Evolutionary conservation across 192 early-diverging fungal genomes (phyloP), one percentile per base, ranked within the genome.

Genomic region (Geranomyces variabilis): DNA sequence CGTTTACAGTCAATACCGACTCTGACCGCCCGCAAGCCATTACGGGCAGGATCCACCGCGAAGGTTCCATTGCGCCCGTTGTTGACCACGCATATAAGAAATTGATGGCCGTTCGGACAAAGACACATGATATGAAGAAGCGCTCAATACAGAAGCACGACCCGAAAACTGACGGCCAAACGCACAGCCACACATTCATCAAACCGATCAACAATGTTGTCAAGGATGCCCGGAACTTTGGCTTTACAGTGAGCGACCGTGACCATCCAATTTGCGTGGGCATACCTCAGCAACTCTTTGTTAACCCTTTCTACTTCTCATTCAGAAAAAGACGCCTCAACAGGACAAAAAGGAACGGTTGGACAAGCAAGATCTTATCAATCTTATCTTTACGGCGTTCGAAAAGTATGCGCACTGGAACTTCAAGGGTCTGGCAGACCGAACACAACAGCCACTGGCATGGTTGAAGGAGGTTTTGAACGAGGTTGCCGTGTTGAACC

Each of bases 401-500:
- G 88, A 92, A 58, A 77, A 86, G 63, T 88, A 87, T 67, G 83
- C 84, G n/a, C 92, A 95, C 75, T 95, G 90, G 90, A 85, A 85
- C 21, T 88, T 97, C 77, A 93, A 93, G 76, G 91, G 90, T 24
- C 79, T 98, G 31, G 79, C 89, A 8, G 93, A 95, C 69, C 82
- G 87, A 41, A 91, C 88, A 1, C 81, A 89, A 36, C 96, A 98
- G 82, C 96, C 96, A 12, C 80, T 87, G 58, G 72, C 74, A 26
- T 97, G 88, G 69, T 77, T 97, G 19, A 94, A 92, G 66, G 95
- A 97, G 57, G 88, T 95, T 1, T 65, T 97, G 33, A 73, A 70
- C 7, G 92, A 96, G 47, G 87, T 97, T 47, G 90, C 89, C 29
- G 81, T 89, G 26, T 80, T 95, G 46, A 89, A 93, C 80, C 94